A percentile compares a stretch with the other conserved stretches of the same genome.
These are phyloP conservation scores for Tricholoma furcatifolium DNA, from an alignment of 768 basidiomycete genomes.

Conservation along the genomic window DNA sequence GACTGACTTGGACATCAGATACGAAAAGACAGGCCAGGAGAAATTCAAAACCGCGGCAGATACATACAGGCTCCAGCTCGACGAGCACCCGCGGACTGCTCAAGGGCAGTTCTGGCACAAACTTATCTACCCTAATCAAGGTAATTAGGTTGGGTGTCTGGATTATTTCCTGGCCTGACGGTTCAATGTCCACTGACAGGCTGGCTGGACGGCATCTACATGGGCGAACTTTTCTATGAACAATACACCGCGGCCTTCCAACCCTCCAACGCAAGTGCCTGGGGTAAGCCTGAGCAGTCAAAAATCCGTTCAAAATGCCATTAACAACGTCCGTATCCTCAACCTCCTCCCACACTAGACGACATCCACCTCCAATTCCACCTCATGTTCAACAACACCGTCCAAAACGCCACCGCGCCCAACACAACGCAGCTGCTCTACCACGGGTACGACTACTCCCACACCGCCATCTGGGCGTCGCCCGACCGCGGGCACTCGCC, in stretches of 20 bases:
- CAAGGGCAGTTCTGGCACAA: constrained; percentile 51
- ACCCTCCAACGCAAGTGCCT: constrained; percentile 34
- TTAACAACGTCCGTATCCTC: neutral
- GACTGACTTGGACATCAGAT: constrained; percentile 22
- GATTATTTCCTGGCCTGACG: neutral
- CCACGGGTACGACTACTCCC: constrained; percentile 49
- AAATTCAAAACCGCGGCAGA: constrained; percentile 44
- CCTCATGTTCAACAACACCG: constrained; percentile 43
- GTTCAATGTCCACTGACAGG: constrained; percentile 21
- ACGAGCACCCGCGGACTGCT: constrained; percentile 41
- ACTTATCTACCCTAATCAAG: constrained; percentile 40
- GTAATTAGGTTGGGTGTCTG: constrained; percentile 16
- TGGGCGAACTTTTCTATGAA: constrained; percentile 46
- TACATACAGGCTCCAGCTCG: constrained; percentile 36
- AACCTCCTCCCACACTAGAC: constrained; percentile 17
- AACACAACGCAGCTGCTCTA: constrained; percentile 44
- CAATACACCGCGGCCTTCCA: constrained; percentile 37
- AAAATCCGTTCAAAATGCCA: neutral
- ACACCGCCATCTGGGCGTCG: constrained; percentile 42
- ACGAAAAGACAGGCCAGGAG: constrained; percentile 28
- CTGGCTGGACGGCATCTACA: constrained; percentile 47
- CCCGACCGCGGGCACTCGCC: constrained; percentile 45
- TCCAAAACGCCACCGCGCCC: constrained; percentile 34
- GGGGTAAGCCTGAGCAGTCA: constrained; percentile 30
- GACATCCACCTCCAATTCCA: constrained; percentile 41